Conservation (phyloP, 306 rosid genomes). For the Vigna unguiculata region DNA sequence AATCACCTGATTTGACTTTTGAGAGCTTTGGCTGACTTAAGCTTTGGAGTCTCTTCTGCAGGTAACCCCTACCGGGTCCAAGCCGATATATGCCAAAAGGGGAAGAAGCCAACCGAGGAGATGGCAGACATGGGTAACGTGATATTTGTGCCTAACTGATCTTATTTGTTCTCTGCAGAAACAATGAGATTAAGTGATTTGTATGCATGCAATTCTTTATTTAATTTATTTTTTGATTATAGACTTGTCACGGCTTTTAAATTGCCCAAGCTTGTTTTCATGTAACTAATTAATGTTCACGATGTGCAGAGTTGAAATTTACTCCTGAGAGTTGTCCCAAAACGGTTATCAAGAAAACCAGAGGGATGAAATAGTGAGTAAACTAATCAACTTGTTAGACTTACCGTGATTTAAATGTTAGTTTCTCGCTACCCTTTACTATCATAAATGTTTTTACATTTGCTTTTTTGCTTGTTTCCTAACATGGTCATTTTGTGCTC, state of each 20-base stretch:
- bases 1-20: no score
- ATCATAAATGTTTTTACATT: background rate
- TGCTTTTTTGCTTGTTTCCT: background rate
- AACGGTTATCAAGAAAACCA: conserved; percentile 68
- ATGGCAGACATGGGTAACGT: no score
- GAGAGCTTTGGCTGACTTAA: no score
- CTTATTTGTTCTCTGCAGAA: no score
- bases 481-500: conserved; percentile 6
- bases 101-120: no score
- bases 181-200: no score
- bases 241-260: background rate
- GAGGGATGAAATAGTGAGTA: conserved; percentile 84
- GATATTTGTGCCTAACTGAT: no score
- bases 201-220: no score
- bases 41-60: no score
- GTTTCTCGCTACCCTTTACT: conserved; percentile 27
- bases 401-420: conserved; percentile 40
- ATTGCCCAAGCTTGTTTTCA: conserved; percentile 24
- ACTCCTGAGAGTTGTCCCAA: conserved; percentile 75
- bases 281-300: background rate
- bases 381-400: conserved; percentile 42
- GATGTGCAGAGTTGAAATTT: conserved; percentile 69
- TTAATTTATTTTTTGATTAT: no score
- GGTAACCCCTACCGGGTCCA: no score
- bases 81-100: no score